These are phyloP conservation scores for Lobosporangium transversale DNA, from an alignment of 192 early-diverging fungal genomes.

Conservation along the genomic window DNA sequence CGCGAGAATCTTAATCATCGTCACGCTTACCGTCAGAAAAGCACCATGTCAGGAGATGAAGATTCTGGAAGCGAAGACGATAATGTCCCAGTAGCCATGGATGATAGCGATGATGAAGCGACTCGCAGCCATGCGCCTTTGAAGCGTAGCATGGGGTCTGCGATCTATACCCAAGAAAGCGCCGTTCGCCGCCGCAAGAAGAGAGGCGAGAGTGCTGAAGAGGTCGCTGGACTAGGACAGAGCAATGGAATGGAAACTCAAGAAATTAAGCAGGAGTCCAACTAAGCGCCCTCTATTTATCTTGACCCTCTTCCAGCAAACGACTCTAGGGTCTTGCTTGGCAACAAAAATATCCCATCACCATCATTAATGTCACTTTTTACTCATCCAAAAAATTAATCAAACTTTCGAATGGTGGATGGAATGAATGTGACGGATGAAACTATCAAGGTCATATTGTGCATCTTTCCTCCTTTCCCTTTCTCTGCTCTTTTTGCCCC, in stretches of 20 bases:
- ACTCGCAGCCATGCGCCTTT: constrained; percentile 12
- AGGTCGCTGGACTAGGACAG: constrained; percentile 38
- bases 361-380: too few species aligned
- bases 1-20: constrained; percentile 17
- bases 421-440: too few species aligned
- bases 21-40: constrained; percentile 44
- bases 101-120: constrained; percentile 40
- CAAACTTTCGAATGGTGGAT: too few species aligned
- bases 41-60: constrained; percentile 46
- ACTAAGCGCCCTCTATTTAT: not conserved
- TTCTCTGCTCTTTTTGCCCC: too few species aligned
- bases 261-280: constrained; percentile 32
- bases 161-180: constrained; percentile 35
- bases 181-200: constrained; percentile 51
- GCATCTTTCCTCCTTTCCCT: too few species aligned
- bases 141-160: constrained; percentile 51
- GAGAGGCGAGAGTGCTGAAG: constrained; percentile 49
- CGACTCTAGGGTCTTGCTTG: not conserved
- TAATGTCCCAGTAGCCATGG: constrained; percentile 22
- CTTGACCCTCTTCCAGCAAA: not conserved
- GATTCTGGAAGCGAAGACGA: constrained; percentile 45
- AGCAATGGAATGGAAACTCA: not conserved
- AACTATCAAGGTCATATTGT: too few species aligned
- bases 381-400: too few species aligned
- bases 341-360: too few species aligned